Evolutionary conservation across 495 filamentous ascomycete genomes (phyloP).

Genomic region (Penicillium samsonianum): DNA sequence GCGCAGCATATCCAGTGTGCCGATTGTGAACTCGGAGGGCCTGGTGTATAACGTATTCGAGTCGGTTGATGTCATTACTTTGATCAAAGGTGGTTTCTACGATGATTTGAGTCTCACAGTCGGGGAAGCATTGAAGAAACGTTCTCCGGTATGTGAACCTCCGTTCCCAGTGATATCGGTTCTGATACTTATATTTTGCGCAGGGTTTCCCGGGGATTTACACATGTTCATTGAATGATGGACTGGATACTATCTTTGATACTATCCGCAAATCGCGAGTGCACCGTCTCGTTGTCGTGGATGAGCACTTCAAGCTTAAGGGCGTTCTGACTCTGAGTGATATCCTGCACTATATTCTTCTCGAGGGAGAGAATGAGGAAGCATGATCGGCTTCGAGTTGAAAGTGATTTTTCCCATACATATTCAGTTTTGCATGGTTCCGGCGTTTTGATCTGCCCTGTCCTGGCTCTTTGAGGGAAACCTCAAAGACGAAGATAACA

Average conservation of each 20-base stretch:
- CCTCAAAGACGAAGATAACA: not conserved
- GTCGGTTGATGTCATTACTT: slow-evolving; percentile 92
- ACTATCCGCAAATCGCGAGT: slow-evolving; percentile 94
- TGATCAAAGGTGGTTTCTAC: slow-evolving; percentile 91
- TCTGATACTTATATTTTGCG: not conserved
- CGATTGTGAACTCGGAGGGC: slow-evolving; percentile 81
- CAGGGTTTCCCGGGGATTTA: slow-evolving; percentile 96
- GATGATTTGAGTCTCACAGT: slow-evolving; percentile 86
- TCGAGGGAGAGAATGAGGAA: slow-evolving; percentile 71
- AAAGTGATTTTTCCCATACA: slow-evolving; percentile 22
- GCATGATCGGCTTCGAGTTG: slow-evolving; percentile 25
- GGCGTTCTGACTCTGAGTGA: slow-evolving; percentile 94
- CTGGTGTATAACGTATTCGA: slow-evolving; percentile 95
- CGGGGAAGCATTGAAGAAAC: slow-evolving; percentile 85
- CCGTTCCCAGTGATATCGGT: slow-evolving; percentile 4
- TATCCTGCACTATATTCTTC: slow-evolving; percentile 91
- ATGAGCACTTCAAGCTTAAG: slow-evolving; percentile 80
- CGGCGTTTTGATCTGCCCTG: slow-evolving; percentile 35
- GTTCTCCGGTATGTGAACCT: slow-evolving; percentile 63
- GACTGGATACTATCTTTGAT: slow-evolving; percentile 93
- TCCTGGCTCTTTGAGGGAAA: slow-evolving; percentile 9
- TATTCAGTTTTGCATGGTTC: slow-evolving; percentile 39
- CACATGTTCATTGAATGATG: slow-evolving; percentile 89
- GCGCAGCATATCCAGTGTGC: slow-evolving; percentile 90
- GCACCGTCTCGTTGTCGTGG: slow-evolving; percentile 88